These are phyloP conservation scores for Trametes cubensis DNA, from an alignment of 768 basidiomycete genomes.

Conservation along the genomic window DNA sequence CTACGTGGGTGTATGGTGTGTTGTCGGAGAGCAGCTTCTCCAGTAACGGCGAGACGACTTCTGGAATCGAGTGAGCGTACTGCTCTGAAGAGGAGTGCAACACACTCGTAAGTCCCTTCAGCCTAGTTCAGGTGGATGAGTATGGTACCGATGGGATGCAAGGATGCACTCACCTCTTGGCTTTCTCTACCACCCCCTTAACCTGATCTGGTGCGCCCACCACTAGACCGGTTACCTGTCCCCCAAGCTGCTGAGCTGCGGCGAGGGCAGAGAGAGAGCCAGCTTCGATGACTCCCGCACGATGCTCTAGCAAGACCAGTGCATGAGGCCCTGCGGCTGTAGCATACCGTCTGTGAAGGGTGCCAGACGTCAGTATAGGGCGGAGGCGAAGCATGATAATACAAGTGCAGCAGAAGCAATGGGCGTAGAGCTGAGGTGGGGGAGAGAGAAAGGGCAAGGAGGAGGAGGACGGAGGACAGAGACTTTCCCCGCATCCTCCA, in stretches of 20 bases:
- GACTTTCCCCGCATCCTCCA: conserved; percentile 15
- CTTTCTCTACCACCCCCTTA: conserved; percentile 65
- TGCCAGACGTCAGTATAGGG: neutral
- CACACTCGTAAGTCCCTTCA: conserved; percentile 67
- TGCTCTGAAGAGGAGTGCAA: conserved; percentile 71
- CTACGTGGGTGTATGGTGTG: conserved; percentile 82
- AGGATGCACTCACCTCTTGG: conserved; percentile 66
- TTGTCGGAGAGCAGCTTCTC: conserved; percentile 68
- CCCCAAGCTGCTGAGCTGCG: conserved; percentile 85
- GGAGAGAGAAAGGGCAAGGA: neutral
- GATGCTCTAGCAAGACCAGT: conserved; percentile 90
- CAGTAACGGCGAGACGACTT: conserved; percentile 80
- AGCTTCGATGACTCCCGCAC: conserved; percentile 77
- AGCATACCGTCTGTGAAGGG: conserved; percentile 52
- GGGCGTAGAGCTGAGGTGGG: neutral
- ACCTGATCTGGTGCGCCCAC: conserved; percentile 73
- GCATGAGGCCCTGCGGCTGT: conserved; percentile 67
- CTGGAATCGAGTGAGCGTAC: conserved; percentile 72
- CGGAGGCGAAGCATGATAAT: conserved; percentile 22
- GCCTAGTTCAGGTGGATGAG: conserved; percentile 42
- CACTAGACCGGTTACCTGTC: conserved; percentile 79
- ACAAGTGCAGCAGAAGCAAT: neutral
- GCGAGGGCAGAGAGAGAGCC: conserved; percentile 89
- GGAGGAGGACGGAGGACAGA: neutral
- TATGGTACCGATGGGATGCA: neutral